Conservation (phyloP, 345 rosid genomes). For the Ceriops decandra region DNA sequence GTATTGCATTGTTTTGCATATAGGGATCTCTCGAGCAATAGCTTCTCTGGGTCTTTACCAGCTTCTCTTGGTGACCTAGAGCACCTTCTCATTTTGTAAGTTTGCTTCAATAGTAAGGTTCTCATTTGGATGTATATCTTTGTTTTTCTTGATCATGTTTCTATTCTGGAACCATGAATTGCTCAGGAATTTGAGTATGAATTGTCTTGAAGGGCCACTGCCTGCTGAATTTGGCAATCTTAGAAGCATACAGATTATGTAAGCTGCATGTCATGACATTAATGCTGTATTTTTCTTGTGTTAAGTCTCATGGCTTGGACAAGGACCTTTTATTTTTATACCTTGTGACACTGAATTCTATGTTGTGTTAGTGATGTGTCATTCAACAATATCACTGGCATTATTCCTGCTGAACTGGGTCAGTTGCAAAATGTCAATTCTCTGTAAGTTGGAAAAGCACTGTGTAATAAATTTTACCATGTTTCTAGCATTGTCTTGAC, state of each 20-base stretch:
- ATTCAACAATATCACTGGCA: conserved; percentile 60
- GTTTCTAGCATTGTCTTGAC: neutral
- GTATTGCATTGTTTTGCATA: neutral
- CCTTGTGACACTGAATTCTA: neutral
- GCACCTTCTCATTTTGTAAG: conserved; percentile 88
- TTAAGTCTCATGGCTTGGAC: neutral
- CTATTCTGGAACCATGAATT: neutral
- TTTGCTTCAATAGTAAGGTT: neutral
- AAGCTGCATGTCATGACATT: conserved; percentile 5
- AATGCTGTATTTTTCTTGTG: neutral
- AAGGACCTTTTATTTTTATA: too few species aligned
- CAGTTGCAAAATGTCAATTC: conserved; percentile 73
- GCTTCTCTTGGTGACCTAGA: conserved; percentile 80
- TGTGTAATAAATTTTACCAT: neutral
- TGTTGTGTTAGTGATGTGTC: conserved; percentile 60
- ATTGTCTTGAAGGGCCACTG: conserved; percentile 54
- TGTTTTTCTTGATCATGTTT: neutral
- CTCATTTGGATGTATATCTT: neutral
- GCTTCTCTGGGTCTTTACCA: conserved; percentile 71
- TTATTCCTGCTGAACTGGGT: conserved; percentile 73
- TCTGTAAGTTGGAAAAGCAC: conserved; percentile 45
- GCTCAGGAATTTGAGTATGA: conserved; percentile 68
- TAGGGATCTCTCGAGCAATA: conserved; percentile 86
- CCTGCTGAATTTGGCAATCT: conserved; percentile 86
- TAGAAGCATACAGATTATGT: conserved; percentile 73